A percentile compares a stretch with the other conserved stretches of the same genome.
phyloP scores from a whole-genome alignment of 1,139 yeast genomes.

The Taphrina deformans region DNA sequence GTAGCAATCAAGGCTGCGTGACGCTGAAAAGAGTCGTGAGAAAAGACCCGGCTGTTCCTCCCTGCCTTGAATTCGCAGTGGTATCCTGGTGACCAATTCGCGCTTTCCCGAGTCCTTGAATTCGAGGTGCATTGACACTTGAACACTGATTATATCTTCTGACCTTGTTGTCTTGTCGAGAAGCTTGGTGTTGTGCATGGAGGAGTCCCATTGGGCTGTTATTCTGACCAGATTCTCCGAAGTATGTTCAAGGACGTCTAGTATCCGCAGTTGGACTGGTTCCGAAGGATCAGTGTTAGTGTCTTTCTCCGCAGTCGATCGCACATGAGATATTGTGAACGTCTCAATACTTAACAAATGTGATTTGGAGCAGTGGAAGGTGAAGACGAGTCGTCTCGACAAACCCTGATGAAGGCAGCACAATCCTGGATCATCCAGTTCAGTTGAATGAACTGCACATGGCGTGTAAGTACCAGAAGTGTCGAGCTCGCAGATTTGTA shows the following conservation, averaged over 20 bases:
- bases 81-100: not conserved
- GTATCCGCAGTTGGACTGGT: not conserved
- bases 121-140: not conserved
- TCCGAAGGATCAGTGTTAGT: not conserved
- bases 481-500: constrained; percentile 40
- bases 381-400: constrained; percentile 42
- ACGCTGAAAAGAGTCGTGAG: constrained; percentile 10
- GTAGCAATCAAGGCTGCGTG: constrained; percentile 5
- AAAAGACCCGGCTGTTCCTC: constrained; percentile 8
- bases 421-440: constrained; percentile 36
- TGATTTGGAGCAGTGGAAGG: constrained; percentile 38
- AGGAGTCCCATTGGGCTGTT: constrained; percentile 38
- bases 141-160: not conserved
- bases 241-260: constrained; percentile 24
- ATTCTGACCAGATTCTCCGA: not conserved
- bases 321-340: constrained; percentile 11
- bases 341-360: too few species aligned
- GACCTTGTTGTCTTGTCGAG: constrained; percentile 34
- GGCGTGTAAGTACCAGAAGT: constrained; percentile 42
- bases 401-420: constrained; percentile 43
- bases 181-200: constrained; percentile 39
- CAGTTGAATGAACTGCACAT: constrained; percentile 38
- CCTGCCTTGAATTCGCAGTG: constrained; percentile 1
- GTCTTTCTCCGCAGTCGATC: not conserved
- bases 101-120: not conserved